These are phyloP conservation scores for Entomortierella beljakovae DNA, from an alignment of 192 early-diverging fungal genomes.

Conservation along the genomic window DNA sequence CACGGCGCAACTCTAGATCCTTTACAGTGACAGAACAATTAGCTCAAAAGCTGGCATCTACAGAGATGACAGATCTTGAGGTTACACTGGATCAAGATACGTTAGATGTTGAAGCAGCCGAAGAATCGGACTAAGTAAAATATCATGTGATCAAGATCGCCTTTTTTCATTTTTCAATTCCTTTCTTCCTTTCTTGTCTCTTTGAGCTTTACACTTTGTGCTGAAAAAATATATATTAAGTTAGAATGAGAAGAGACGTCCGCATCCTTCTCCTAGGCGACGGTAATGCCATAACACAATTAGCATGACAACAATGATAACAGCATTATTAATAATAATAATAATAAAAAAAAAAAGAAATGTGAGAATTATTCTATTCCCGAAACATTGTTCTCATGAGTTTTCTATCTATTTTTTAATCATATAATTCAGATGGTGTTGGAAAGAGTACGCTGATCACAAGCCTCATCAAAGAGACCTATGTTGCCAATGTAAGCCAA, in stretches of 20 bases:
- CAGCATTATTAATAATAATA: background rate
- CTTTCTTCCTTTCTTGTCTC: background rate
- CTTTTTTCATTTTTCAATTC: background rate
- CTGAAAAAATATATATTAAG: background rate
- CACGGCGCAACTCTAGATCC: conserved; percentile 52
- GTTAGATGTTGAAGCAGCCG: conserved; percentile 45
- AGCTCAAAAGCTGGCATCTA: conserved; percentile 34
- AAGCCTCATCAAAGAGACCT: conserved; percentile 96
- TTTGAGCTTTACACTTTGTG: background rate
- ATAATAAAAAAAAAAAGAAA: conserved; percentile 1
- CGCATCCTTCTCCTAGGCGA: conserved; percentile 95
- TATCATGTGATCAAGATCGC: conserved; percentile 2
- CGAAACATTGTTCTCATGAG: background rate
- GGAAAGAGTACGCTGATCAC: conserved; percentile 98
- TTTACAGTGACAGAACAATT: conserved; percentile 41
- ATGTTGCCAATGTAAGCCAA: conserved; percentile 85
- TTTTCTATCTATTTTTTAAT: background rate
- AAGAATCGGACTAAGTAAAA: conserved; percentile 34
- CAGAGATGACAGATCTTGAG: conserved; percentile 31
- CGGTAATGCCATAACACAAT: conserved; percentile 60
- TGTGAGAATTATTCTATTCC: background rate
- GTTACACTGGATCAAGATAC: conserved; percentile 43
- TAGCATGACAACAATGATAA: background rate
- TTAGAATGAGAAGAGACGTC: conserved; percentile 84
- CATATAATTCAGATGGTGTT: conserved; percentile 73